A percentile compares a stretch with the other conserved stretches of the same genome.
Conservation (phyloP, 768 basidiomycete genomes). For the Kwoniella bestiolae region DNA sequence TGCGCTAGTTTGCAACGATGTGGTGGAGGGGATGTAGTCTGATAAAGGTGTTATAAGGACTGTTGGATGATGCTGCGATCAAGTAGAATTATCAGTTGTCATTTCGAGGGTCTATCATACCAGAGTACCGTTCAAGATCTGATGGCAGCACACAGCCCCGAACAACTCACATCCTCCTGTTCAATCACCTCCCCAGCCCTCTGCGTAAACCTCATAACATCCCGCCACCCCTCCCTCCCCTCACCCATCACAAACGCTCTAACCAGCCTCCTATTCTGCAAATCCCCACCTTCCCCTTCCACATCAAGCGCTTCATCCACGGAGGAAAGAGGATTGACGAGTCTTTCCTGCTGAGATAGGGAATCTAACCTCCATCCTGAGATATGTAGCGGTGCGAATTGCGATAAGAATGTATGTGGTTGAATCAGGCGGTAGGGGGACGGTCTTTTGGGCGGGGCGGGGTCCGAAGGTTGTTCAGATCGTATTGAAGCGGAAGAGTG, state of each 20-base stretch:
- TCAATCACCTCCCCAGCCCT: slow-evolving; percentile 21
- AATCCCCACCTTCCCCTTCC: slow-evolving; percentile 19
- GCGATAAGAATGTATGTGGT: slow-evolving; percentile 33
- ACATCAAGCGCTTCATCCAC: background rate
- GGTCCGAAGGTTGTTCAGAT: background rate
- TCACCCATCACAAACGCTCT: slow-evolving; percentile 30
- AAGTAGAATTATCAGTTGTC: background rate
- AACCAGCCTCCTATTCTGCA: slow-evolving; percentile 39
- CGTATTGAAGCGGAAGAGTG: background rate
- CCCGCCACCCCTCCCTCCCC: slow-evolving; percentile 37
- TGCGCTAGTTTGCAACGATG: background rate
- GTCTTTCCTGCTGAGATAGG: slow-evolving; percentile 5
- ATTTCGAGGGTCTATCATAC: too few species aligned
- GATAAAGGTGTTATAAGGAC: slow-evolving; percentile 36
- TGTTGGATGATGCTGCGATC: slow-evolving; percentile 44
- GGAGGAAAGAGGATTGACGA: background rate
- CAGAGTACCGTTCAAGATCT: too few species aligned
- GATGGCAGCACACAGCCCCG: too few species aligned
- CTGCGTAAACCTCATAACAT: slow-evolving; percentile 15
- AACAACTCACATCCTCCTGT: slow-evolving; percentile 43
- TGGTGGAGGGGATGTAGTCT: slow-evolving; percentile 27
- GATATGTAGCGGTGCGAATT: slow-evolving; percentile 46
- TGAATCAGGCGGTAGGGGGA: slow-evolving; percentile 44
- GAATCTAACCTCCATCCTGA: slow-evolving; percentile 43
- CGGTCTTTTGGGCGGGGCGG: slow-evolving; percentile 10